phyloP scores from a whole-genome alignment of 495 filamentous ascomycete species.

The Lasiosphaeria ovina region DNA sequence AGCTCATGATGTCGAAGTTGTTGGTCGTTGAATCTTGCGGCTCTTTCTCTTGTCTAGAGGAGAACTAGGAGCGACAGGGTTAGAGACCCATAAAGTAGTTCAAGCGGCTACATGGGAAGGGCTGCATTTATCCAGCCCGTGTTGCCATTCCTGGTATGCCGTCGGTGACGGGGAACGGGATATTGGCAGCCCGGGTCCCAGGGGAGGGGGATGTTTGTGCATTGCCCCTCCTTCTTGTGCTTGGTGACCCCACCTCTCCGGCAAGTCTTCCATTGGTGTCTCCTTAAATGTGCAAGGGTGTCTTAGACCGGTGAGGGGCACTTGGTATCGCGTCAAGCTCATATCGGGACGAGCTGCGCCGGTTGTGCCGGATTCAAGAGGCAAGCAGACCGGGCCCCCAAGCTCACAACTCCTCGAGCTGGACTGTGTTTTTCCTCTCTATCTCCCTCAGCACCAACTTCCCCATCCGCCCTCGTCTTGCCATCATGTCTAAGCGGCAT shows the following conservation, averaged over 20 bases:
- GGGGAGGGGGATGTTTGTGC: conserved; percentile 18
- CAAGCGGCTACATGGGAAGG: conserved; percentile 3
- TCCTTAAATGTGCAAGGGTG: conserved; percentile 15
- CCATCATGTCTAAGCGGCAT: conserved; percentile 46
- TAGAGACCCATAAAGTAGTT: conserved; percentile 19
- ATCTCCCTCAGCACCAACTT: not conserved
- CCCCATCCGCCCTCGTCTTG: not conserved
- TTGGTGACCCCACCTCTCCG: conserved; percentile 18
- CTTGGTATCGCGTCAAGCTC: conserved; percentile 1
- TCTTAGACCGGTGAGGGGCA: conserved; percentile 5
- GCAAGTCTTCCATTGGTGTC: conserved; percentile 24
- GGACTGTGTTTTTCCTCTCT: not conserved
- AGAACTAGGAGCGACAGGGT: conserved; percentile 8
- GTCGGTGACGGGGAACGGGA: conserved; percentile 10
- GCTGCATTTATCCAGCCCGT: conserved; percentile 34
- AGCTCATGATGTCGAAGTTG: conserved; percentile 28
- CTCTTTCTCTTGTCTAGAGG: conserved; percentile 1
- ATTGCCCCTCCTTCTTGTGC: conserved; percentile 26
- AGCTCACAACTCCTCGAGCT: not conserved
- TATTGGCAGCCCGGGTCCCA: conserved; percentile 13
- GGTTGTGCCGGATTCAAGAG: not conserved
- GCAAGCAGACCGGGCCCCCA: not conserved
- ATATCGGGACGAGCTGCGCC: not conserved
- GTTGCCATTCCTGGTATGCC: conserved; percentile 31
- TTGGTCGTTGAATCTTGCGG: conserved; percentile 10